These are phyloP conservation scores for Umbelopsis ramanniana DNA, from an alignment of 192 early-diverging fungal genomes.

Conservation along the genomic window DNA sequence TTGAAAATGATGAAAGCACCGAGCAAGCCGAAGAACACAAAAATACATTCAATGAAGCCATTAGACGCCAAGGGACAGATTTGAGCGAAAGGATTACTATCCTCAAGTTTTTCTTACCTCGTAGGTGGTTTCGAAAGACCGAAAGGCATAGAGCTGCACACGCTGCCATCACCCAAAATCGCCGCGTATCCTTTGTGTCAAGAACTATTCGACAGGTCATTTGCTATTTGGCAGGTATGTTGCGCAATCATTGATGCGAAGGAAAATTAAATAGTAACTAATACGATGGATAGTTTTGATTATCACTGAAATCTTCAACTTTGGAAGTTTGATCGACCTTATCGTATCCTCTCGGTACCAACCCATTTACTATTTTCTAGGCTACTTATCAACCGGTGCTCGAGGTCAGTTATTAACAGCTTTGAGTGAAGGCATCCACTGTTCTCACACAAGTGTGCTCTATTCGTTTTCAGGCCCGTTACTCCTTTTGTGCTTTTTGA, in stretches of 20 bases:
- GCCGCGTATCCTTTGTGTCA: not conserved
- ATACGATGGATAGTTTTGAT: not conserved
- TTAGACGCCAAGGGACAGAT: not conserved
- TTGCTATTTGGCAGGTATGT: not conserved
- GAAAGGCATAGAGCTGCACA: not conserved
- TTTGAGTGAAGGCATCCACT: not conserved
- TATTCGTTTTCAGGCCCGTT: not conserved
- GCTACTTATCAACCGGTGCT: not conserved
- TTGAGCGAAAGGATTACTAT: not conserved
- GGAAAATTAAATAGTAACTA: not conserved
- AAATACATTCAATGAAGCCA: not conserved
- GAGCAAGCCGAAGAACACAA: not conserved
- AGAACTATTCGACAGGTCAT: slow-evolving; percentile 11
- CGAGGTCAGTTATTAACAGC: not conserved
- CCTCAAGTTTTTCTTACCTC: not conserved
- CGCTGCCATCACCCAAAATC: not conserved
- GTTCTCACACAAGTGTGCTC: not conserved
- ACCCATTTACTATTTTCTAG: not conserved
- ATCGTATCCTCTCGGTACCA: not conserved
- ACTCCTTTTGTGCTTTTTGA: not conserved
- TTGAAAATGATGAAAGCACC: no score
- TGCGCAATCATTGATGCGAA: not conserved
- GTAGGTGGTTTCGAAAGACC: not conserved
- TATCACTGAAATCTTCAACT: slow-evolving; percentile 13
- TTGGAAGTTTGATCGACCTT: not conserved